phyloP scores from a whole-genome alignment of 345 rosid species.

The Salix exigua region DNA sequence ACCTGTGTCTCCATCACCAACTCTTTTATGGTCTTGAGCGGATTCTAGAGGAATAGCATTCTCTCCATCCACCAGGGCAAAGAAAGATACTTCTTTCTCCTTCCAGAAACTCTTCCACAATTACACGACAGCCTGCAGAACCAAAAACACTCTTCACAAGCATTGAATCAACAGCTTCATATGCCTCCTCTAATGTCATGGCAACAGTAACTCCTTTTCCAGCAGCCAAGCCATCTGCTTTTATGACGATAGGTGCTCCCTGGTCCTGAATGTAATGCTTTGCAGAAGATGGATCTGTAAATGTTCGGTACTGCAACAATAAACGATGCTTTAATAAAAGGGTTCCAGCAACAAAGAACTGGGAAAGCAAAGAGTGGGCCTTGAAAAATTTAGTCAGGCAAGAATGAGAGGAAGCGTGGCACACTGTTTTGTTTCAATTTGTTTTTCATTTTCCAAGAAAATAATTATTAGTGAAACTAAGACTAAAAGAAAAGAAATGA shows the following conservation, averaged over 20 bases:
- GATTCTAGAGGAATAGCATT: constrained; percentile 89
- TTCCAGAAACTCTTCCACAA: constrained; percentile 79
- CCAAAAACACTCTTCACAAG: constrained; percentile 75
- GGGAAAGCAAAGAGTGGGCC: background rate
- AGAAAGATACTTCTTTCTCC: constrained; percentile 97
- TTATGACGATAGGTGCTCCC: constrained; percentile 78
- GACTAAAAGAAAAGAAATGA: background rate
- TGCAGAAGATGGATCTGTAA: constrained; percentile 63
- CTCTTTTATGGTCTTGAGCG: constrained; percentile 94
- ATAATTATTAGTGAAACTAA: background rate
- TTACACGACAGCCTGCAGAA: constrained; percentile 70
- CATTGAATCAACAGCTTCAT: constrained; percentile 84
- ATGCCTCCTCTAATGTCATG: constrained; percentile 71
- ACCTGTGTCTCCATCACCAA: constrained; percentile 93
- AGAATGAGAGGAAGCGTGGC: background rate
- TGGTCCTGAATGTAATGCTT: constrained; percentile 65
- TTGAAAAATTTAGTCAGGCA: background rate
- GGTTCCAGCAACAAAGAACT: background rate
- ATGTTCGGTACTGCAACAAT: constrained; percentile 60
- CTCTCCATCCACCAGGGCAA: constrained; percentile 89
- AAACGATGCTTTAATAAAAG: background rate
- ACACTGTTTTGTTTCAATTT: background rate
- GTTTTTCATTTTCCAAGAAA: background rate
- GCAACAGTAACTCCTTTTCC: constrained; percentile 95
- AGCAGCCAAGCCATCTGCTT: constrained; percentile 96